Percentiles rank a stretch among this genome's conserved stretches.
phyloP scores from a whole-genome alignment of 257 asterid species.

The Pogostemon cablin region DNA sequence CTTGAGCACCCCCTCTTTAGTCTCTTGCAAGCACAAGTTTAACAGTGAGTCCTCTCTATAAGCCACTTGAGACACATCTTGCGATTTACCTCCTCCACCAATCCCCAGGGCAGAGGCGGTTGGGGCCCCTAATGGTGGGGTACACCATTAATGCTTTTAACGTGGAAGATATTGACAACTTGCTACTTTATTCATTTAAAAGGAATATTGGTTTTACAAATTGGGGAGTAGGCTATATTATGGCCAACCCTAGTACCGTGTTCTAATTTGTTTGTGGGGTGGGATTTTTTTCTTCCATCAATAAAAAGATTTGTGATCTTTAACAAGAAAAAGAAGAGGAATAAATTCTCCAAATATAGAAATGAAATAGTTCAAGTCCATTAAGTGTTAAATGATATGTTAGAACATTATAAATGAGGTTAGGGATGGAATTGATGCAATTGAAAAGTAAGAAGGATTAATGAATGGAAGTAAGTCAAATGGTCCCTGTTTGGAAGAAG shows the following conservation, averaged over 20 bases:
- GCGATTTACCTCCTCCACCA: no score
- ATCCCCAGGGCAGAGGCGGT: no score
- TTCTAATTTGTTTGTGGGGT: not conserved
- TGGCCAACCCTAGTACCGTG: not conserved
- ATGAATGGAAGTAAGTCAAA: slow-evolving; percentile 30
- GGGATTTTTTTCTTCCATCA: not conserved
- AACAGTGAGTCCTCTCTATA: no score
- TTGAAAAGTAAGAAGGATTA: slow-evolving; percentile 25
- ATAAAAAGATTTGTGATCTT: not conserved
- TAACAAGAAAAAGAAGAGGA: slow-evolving; percentile 3
- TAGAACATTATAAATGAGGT: not conserved
- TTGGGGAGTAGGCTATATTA: not conserved
- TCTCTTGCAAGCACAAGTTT: no score
- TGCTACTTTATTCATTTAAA: not conserved
- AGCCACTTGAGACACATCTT: no score
- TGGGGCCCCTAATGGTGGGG: no score
- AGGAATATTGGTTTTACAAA: not conserved
- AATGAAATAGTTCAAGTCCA: slow-evolving; percentile 21
- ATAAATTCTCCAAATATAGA: slow-evolving; percentile 26
- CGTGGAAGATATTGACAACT: not conserved
- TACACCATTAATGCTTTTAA: not conserved
- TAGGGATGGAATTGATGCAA: slow-evolving; percentile 29
- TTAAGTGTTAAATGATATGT: not conserved
- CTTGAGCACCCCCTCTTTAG: slow-evolving; percentile 12
- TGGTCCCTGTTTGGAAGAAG: slow-evolving; percentile 24